Evolutionary conservation across 2,329 filamentous ascomycete species (phyloP), one percentile per base, ranked within the genome.

Genomic region (Cyclaneusma minus): DNA sequence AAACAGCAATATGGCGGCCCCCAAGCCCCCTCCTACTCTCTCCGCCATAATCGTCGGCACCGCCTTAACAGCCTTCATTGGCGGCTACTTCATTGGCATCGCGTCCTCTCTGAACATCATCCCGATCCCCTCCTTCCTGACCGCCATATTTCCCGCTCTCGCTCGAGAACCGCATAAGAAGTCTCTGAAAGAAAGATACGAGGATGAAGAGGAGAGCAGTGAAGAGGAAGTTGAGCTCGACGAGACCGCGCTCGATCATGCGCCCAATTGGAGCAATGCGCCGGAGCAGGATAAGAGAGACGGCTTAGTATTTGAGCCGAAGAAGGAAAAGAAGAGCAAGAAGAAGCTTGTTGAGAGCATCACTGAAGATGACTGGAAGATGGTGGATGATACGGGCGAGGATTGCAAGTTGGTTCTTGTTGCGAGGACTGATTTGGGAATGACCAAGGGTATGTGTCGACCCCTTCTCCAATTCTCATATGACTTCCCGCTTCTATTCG

Each of bases 371-470:
- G 40, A 41, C 28, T 31, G 38, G n/a, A 40, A 40, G 22, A 38
- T 29, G 21, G 36, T 40, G 19, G 44, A 46, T 26, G 41, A 40
- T 12, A 58, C 51, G 23, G 62, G 58, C 13, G 85, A 94, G 52
- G 85, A 94, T 51, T 93, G 87, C 60, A 95, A 95, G 57, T 62
- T 95, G 31, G 82, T 94, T 9, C 60, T 98, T 17, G 82, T 93
- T 4, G 87, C 95, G 29, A 62, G 89, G 47, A 93, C 83, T 11
- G 89, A 98, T 56, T 54, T 98, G 43, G 87, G 87, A 42, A 98
- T 98, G 89, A 89, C 80, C 7, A 95, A 93, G 58, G 87, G 87
- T 89, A 59, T 21, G 60, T 50, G n/a, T n/a, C n/a, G n/a, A n/a
- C n/a, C n/a, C n/a, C n/a, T n/a, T 24, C 10, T 16, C 21, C 5